These are phyloP conservation scores for Crotalaria pallida DNA, from an alignment of 306 rosid genomes.

Conservation along the genomic window DNA sequence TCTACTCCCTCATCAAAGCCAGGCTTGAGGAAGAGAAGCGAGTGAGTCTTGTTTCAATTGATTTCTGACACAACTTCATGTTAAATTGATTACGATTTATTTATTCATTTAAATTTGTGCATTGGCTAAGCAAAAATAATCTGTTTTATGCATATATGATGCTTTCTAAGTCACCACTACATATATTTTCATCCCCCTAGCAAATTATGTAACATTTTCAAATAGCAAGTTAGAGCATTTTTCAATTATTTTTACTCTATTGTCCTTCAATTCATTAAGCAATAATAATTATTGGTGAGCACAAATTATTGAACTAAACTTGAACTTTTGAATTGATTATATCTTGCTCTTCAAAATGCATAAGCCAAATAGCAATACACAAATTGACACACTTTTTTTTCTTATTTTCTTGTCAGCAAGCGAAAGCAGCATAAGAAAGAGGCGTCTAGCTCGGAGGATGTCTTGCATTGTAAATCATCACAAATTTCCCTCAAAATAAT, in stretches of 20 bases:
- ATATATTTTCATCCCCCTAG: not conserved
- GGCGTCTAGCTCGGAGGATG: slow-evolving; percentile 40
- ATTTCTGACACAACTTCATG: not conserved
- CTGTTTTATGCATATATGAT: not conserved
- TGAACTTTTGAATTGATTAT: not conserved
- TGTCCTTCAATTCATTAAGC: not conserved
- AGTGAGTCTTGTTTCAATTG: slow-evolving; percentile 44
- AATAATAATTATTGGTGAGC: not conserved
- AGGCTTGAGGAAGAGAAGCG: slow-evolving; percentile 89
- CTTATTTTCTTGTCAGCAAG: slow-evolving; percentile 40
- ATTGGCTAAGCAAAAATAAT: not conserved
- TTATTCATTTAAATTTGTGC: not conserved
- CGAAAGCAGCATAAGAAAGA: slow-evolving; percentile 64
- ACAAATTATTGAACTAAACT: not conserved
- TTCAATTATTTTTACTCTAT: not conserved
- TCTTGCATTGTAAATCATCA: slow-evolving; percentile 51
- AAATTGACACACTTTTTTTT: not conserved
- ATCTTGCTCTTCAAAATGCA: not conserved
- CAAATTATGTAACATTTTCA: too few species aligned
- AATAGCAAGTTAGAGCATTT: not conserved
- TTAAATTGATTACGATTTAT: not conserved
- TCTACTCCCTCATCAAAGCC: slow-evolving; percentile 84
- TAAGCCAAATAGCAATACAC: not conserved
- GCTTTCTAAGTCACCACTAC: not conserved
- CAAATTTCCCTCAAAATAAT: slow-evolving; percentile 34